A percentile compares a stretch with the other conserved stretches of the same genome.
These are phyloP conservation scores for Globisporangium parvum DNA, from an alignment of 352 stramenopile species.

Conservation along the genomic window DNA sequence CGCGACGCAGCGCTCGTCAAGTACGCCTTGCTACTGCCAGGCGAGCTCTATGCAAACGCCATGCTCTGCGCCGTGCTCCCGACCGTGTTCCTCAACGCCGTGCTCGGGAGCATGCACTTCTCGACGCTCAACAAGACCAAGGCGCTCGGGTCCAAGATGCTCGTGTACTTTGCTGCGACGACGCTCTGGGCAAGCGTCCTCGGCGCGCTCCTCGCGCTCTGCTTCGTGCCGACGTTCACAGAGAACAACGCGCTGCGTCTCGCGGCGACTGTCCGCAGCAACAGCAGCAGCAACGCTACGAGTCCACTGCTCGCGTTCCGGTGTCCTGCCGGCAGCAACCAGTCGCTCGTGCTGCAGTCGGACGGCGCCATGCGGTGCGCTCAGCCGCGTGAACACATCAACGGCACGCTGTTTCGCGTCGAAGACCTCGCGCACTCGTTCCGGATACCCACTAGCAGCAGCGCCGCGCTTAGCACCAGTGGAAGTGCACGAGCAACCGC, in stretches of 20 bases:
- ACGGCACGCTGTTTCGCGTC: conserved; percentile 40
- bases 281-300: conserved; percentile 3
- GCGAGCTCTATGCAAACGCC: conserved; percentile 28
- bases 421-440: conserved; percentile 33
- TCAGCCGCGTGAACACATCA: conserved; percentile 14
- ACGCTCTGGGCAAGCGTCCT: conserved; percentile 43
- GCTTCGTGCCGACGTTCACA: conserved; percentile 29
- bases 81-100: conserved; percentile 29
- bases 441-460: conserved; percentile 8
- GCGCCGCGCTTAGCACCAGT: not conserved
- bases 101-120: conserved; percentile 41
- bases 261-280: conserved; percentile 7
- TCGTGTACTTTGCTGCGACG: conserved; percentile 26
- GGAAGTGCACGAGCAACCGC: not conserved
- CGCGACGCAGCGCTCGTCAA: conserved; percentile 7
- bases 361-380: conserved; percentile 30
- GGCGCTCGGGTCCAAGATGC: conserved; percentile 20
- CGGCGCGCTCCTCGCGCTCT: conserved; percentile 35
- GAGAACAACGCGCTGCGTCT: conserved; percentile 18
- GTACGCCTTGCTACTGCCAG: conserved; percentile 21
- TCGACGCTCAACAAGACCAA: conserved; percentile 32
- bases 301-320: conserved; percentile 17
- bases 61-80: conserved; percentile 39
- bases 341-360: conserved; percentile 25
- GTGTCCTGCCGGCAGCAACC: conserved; percentile 16